Conservation (phyloP, 1,284 basidiomycete species). For the Apiotrichum porosum region DNA sequence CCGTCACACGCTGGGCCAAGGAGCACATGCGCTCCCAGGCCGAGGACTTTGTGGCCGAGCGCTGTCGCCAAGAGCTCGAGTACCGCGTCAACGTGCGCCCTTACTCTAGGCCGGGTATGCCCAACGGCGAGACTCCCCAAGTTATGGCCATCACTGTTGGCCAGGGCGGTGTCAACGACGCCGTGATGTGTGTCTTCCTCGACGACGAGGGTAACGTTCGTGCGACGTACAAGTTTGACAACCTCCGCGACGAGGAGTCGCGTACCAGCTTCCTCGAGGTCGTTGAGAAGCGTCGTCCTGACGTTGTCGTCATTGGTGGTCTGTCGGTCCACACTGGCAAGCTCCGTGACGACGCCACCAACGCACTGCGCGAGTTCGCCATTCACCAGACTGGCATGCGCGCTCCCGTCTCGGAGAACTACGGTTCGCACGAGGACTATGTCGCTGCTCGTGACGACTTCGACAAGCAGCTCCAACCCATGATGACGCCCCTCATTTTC, state of each 20-base stretch:
- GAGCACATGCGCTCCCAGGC: conserved; percentile 87
- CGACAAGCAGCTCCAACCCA: conserved; percentile 25
- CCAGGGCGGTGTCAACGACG: conserved; percentile 87
- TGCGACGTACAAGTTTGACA: conserved; percentile 83
- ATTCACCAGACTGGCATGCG: conserved; percentile 26
- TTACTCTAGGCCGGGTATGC: conserved; percentile 60
- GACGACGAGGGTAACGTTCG: conserved; percentile 84
- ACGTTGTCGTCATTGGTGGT: conserved; percentile 85
- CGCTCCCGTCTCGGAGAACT: conserved; percentile 31
- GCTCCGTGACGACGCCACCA: conserved; percentile 55
- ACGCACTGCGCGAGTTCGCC: conserved; percentile 47
- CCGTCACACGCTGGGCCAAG: conserved; percentile 77
- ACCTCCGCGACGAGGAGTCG: conserved; percentile 63
- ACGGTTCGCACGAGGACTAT: conserved; percentile 37
- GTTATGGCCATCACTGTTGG: conserved; percentile 94
- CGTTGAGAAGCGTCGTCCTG: conserved; percentile 73
- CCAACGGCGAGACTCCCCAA: conserved; percentile 67
- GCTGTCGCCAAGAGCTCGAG: conserved; percentile 64
- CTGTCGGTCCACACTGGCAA: conserved; percentile 69
- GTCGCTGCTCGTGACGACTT: conserved; percentile 27
- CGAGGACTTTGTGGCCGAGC: conserved; percentile 72
- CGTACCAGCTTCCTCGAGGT: conserved; percentile 68
- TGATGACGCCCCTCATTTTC: conserved; percentile 68
- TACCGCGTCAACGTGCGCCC: conserved; percentile 58
- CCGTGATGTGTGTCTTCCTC: conserved; percentile 76